Percentiles rank a stretch among this genome's conserved stretches.
These are phyloP conservation scores for Xylariomycetidae sp. DNA, from an alignment of 2,329 filamentous ascomycete genomes.

Conservation along the genomic window DNA sequence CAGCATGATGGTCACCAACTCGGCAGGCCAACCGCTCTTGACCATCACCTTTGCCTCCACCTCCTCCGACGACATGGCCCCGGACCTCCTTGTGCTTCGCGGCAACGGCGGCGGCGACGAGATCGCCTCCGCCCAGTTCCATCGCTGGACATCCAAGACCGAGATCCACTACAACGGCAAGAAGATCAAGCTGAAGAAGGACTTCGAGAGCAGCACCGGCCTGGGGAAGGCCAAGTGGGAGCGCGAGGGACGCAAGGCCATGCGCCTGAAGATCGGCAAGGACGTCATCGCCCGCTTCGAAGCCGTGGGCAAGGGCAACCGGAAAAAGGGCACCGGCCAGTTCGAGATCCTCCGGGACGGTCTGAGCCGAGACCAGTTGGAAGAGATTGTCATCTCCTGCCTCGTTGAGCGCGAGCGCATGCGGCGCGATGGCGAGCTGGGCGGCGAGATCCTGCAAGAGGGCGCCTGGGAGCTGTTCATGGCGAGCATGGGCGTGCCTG, in stretches of 20 bases:
- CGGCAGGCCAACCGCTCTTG: slow-evolving; percentile 3
- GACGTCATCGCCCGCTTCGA: slow-evolving; percentile 8
- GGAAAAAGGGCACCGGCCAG: slow-evolving; percentile 7
- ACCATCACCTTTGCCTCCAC: slow-evolving; percentile 9
- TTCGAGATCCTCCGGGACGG: slow-evolving; percentile 9
- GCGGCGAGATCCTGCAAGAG: slow-evolving; percentile 4
- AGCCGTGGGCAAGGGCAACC: slow-evolving; percentile 4
- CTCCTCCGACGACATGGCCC: slow-evolving; percentile 5
- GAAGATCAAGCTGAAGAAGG: slow-evolving; percentile 3
- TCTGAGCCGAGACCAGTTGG: slow-evolving; percentile 3
- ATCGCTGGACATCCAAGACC: slow-evolving; percentile 7
- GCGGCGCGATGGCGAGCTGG: slow-evolving; percentile 8
- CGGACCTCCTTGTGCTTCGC: slow-evolving; percentile 8
- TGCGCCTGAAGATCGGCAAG: slow-evolving; percentile 7
- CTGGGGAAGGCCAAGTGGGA: slow-evolving; percentile 8
- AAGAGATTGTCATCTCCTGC: slow-evolving; percentile 10
- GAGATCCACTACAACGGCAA: slow-evolving; percentile 8
- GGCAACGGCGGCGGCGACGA: slow-evolving; percentile 6
- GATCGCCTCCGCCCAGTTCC: slow-evolving; percentile 8
- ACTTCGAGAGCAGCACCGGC: slow-evolving; percentile 8
- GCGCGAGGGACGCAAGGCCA: slow-evolving; percentile 7
- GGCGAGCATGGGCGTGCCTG: too few relatives aligned
- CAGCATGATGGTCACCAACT: slow-evolving; percentile 5
- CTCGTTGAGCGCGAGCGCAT: slow-evolving; percentile 11
- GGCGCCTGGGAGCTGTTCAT: slow-evolving; percentile 9